Base-by-base conservation (phyloP, 371 early-diverging fungal species). In the Mucor plumbeus region DNA sequence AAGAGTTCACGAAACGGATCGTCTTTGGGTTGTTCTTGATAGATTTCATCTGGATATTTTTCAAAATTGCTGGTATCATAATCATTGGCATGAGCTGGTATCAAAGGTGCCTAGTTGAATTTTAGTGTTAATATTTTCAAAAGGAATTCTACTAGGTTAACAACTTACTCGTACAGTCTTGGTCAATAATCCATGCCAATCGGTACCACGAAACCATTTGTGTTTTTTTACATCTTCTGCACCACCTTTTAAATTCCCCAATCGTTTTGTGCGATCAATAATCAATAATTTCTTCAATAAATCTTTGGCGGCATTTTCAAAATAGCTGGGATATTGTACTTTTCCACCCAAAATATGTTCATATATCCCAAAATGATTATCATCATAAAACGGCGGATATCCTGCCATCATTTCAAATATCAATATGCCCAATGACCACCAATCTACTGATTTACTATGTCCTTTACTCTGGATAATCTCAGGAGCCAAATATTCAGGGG, bases 401-500 rank as follows among this genome's bases (percentile, higher is more conserved):
- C 99, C 99, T 15, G 90, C 92, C 59, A 93, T 79, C 90, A 96
- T 94, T 83, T 99, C 99, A 77, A 94, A 99, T 33, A 99, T 91
- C 36, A 99, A 85, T 54, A 99, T 90, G 7, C 99, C 99, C 15
- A 99, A 81, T 2, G 99, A 95, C 96, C 98, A 99, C 95, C 97
- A 98, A 79, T 99, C 99, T 5, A 97, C 99, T 0, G 97, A 92
- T 76, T 94, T 92, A 38, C 95, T 95, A 77, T 99, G 98, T 36
- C 97, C 99, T 81, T 95, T 94, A 67, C 94, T 93, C 74, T 95
- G 93, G 68, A 99, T 97, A 70, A 99, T 99, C 80, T 99, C 99
- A 8, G 99, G 99, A 26, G 99, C 98, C 59, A 94, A 75, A 68
- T 99, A 99, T 76, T 99, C 99, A 14, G 99, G 99, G 39, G 99